Base-by-base conservation (phyloP, 2,329 filamentous ascomycete genomes). In the Verruconis gallopava region DNA sequence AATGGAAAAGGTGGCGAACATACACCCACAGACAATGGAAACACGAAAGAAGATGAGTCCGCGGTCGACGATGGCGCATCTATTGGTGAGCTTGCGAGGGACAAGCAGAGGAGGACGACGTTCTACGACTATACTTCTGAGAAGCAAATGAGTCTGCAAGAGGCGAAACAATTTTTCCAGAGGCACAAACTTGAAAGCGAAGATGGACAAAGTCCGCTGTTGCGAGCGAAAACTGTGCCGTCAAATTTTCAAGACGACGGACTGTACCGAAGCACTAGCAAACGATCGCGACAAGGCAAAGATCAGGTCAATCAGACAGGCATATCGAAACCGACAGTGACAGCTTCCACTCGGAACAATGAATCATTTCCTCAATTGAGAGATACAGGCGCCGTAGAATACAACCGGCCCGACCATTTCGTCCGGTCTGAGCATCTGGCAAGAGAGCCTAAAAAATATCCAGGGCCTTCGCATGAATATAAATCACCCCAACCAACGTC, bases 81-180 rank as follows among this genome's bases (percentile, higher is more conserved):
- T n/a, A 33, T 35, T 17, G 30, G n/a, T 20, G 57, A 54, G 15
- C 59, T 70, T 33, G 62, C 63, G 33, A 56, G 68, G 51, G 68
- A 71, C 52, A 68, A 65, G 54, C 70, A 75, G 55, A 64, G 69
- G 44, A 80, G 79, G 57, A 94, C 86, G 5, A 84, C 88, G 15
- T 93, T 86, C 57, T 95, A 93, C 64, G 88, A 95, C 61, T 85
- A 89, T 54, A 81, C 89, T 40, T 83, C 85, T 41, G 91, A 98
- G 62, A 93, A 91, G 54, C 84, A 89, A 55, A 82, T 94, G 77
- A 93, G 81, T 55, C 86, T 94, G 60, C 80, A 84, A 19, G 91
- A 98, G 58, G 85, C 89, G 46, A 96, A 94, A 62, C 73, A 95
- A 48, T 93, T 96, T 65, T 98, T 94, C 60, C 89, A 95, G 64